Evolutionary conservation across 2,329 filamentous ascomycete genomes (phyloP).

Genomic region (Diaporthe capsici): DNA sequence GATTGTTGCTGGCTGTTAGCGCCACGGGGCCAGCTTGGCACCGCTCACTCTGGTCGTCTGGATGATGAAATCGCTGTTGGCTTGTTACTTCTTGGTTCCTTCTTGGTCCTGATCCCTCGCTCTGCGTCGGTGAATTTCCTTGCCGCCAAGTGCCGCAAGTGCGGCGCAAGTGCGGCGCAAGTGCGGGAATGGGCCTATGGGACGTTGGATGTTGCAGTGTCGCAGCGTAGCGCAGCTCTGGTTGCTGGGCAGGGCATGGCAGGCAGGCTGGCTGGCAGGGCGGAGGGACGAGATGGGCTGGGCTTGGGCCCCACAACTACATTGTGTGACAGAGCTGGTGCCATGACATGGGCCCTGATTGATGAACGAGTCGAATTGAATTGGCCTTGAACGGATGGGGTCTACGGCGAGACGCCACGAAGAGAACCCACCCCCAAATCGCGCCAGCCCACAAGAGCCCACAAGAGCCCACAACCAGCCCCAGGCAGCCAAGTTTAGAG

Average conservation of each 20-base stretch:
- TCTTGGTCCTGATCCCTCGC: background rate
- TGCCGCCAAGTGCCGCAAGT: background rate
- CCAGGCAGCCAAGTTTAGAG: background rate
- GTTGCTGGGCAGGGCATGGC: background rate
- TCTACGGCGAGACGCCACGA: conserved; percentile 25
- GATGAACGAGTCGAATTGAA: background rate
- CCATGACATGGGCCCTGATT: background rate
- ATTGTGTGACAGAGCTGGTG: background rate
- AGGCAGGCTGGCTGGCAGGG: background rate
- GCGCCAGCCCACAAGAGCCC: conserved; percentile 11
- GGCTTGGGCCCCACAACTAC: background rate
- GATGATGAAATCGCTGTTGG: background rate
- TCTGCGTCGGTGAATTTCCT: conserved; percentile 7
- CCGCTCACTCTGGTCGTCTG: background rate
- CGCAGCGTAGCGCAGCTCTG: background rate
- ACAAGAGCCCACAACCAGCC: background rate
- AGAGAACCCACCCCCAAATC: background rate
- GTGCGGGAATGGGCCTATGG: background rate
- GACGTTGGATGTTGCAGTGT: background rate
- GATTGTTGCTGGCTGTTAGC: conserved; percentile 21
- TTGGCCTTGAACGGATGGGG: background rate
- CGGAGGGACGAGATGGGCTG: background rate
- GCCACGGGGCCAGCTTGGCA: conserved; percentile 12
- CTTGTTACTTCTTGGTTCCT: conserved; percentile 11
- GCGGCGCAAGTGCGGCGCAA: background rate